Conservation (phyloP, 2,329 filamentous ascomycete species). For the Albophoma yamanashiensis region DNA sequence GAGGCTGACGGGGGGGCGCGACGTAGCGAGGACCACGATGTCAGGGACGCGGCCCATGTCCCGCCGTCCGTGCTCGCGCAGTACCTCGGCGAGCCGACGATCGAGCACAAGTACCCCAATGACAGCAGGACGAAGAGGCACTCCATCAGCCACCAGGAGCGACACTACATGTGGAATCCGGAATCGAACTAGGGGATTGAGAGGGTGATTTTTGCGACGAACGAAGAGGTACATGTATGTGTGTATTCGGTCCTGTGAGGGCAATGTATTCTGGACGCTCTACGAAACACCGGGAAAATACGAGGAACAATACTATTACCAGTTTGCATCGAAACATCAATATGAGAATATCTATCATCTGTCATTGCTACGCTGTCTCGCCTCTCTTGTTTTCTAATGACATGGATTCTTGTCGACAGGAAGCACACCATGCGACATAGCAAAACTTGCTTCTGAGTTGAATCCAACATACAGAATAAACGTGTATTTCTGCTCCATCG, state of each 20-base stretch:
- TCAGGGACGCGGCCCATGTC: conserved; percentile 11
- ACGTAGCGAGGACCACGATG: not conserved
- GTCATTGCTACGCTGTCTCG: no score
- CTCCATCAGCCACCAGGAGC: conserved; percentile 18
- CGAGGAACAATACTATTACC: not conserved
- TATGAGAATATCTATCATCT: not conserved
- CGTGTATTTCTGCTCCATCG: no score
- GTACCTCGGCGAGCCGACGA: conserved; percentile 14
- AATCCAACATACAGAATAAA: not conserved
- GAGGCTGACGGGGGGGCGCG: not conserved
- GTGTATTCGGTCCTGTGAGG: not conserved
- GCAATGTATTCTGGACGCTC: not conserved
- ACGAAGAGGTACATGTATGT: not conserved
- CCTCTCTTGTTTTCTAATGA: not conserved
- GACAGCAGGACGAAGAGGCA: conserved; percentile 18
- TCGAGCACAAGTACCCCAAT: conserved; percentile 19
- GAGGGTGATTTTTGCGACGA: not conserved
- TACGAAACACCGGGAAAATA: not conserved
- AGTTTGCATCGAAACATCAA: not conserved
- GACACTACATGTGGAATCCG: conserved; percentile 9
- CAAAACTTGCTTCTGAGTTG: not conserved
- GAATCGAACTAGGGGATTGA: not conserved
- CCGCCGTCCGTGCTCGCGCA: conserved; percentile 14
- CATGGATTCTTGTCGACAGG: no score
- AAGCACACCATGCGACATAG: no score